phyloP scores from a whole-genome alignment of 2,329 filamentous ascomycete species.

The Aspergillus chevalieri region DNA sequence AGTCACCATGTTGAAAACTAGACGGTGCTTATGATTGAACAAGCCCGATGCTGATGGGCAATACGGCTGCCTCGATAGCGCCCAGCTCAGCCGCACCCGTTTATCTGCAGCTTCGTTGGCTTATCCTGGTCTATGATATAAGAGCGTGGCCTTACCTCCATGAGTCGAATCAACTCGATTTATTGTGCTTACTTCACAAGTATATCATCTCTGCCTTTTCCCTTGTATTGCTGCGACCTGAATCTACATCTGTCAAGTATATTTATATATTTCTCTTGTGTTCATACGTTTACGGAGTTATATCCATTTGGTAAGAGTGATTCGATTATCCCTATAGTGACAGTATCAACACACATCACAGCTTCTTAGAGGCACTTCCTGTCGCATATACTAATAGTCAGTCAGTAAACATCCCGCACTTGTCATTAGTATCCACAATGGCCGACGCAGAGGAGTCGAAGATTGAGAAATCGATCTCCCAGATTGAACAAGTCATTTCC shows the following conservation, averaged over 20 bases:
- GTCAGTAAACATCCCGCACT: too few species aligned
- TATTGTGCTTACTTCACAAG: neutral
- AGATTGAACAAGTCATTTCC: slow-evolving; percentile 35
- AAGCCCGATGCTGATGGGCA: neutral
- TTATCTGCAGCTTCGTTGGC: neutral
- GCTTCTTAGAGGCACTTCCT: too few species aligned
- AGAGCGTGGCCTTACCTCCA: neutral
- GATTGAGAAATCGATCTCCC: slow-evolving; percentile 29
- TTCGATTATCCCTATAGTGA: too few species aligned
- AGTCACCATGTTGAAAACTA: neutral
- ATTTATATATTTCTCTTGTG: too few species aligned
- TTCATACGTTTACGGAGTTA: too few species aligned
- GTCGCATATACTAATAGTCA: too few species aligned
- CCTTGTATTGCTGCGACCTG: neutral
- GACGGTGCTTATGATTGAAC: neutral
- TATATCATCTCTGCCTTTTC: neutral
- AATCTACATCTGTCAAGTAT: too few species aligned
- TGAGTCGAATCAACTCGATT: neutral
- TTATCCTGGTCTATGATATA: neutral
- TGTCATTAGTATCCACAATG: slow-evolving; percentile 10
- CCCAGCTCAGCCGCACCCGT: neutral
- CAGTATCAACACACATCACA: too few species aligned
- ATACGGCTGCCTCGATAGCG: neutral
- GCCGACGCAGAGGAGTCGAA: slow-evolving; percentile 13
- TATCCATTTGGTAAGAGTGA: too few species aligned